Conservation (phyloP, 495 filamentous ascomycete genomes). For the Aspergillus coremiiformis region DNA sequence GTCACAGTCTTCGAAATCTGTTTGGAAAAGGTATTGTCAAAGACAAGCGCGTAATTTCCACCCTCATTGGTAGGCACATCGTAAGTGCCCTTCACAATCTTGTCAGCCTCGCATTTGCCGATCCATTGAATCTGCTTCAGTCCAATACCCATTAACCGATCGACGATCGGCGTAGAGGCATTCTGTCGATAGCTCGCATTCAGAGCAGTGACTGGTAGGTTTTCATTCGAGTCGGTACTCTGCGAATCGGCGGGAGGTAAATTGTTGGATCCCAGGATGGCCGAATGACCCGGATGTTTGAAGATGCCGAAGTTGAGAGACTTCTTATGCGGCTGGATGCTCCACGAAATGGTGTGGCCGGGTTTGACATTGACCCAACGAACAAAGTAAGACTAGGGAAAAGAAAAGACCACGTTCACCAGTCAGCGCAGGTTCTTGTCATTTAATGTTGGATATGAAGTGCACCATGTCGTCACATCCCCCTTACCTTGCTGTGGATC, state of each 20-base stretch:
- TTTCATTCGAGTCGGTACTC: conserved; percentile 38
- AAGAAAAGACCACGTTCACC: neutral
- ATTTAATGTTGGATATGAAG: neutral
- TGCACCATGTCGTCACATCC: conserved; percentile 1
- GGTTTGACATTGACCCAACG: conserved; percentile 91
- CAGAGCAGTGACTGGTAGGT: conserved; percentile 27
- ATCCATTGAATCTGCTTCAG: conserved; percentile 81
- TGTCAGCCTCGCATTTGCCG: conserved; percentile 93
- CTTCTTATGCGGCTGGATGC: conserved; percentile 93
- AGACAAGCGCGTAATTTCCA: conserved; percentile 93
- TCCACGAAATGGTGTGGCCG: conserved; percentile 93
- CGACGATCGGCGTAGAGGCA: conserved; percentile 56
- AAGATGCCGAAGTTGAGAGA: conserved; percentile 97
- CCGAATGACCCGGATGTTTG: conserved; percentile 75
- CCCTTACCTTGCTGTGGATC: conserved; percentile 87
- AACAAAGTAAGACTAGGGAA: conserved; percentile 80
- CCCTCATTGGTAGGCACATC: conserved; percentile 64
- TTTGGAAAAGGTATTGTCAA: conserved; percentile 98
- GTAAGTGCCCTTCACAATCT: conserved; percentile 85
- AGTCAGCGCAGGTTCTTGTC: neutral
- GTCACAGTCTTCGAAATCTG: conserved; percentile 90
- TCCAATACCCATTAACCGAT: conserved; percentile 77
- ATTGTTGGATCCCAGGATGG: conserved; percentile 40
- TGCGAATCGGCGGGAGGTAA: conserved; percentile 35
- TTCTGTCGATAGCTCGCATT: conserved; percentile 29